Evolutionary conservation across 78 protist species (phyloP).

Genomic region (Dictyostelium citrinum): DNA sequence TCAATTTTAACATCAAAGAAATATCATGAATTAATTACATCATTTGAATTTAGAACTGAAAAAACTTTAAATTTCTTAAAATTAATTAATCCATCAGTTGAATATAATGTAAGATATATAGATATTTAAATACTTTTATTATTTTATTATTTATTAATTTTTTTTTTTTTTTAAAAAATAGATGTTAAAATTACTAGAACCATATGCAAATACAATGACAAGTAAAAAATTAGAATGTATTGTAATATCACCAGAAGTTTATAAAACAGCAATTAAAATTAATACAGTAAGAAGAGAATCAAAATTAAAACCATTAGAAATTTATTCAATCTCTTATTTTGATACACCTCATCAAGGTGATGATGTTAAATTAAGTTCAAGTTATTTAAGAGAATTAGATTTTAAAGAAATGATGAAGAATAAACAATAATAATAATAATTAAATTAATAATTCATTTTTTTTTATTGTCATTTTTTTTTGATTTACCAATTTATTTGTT

Average conservation of each 20-base stretch:
- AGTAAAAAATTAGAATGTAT: conserved; percentile 41
- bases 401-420: not conserved
- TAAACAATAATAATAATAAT: not conserved
- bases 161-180: not conserved
- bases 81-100: conserved; percentile 36
- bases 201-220: conserved; percentile 67
- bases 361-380: conserved; percentile 47
- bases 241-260: conserved; percentile 58
- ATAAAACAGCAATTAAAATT: conserved; percentile 17
- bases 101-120: conserved; percentile 47
- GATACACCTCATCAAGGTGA: conserved; percentile 43
- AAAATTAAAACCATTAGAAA: conserved; percentile 58
- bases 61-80: conserved; percentile 24
- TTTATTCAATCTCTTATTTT: conserved; percentile 46
- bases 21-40: conserved; percentile 32
- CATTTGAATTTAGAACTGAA: conserved; percentile 2
- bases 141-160: not conserved
- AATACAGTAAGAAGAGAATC: conserved; percentile 24
- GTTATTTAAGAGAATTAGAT: conserved; percentile 58
- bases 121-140: not conserved
- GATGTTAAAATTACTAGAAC: conserved; percentile 64
- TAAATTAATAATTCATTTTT: not conserved
- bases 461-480: not conserved
- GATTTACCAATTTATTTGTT: not conserved
- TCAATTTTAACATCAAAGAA: conserved; percentile 35